Evolutionary conservation across 306 rosid genomes (phyloP), one percentile per base, ranked within the genome.

Genomic region (Inga leiocalycina): DNA sequence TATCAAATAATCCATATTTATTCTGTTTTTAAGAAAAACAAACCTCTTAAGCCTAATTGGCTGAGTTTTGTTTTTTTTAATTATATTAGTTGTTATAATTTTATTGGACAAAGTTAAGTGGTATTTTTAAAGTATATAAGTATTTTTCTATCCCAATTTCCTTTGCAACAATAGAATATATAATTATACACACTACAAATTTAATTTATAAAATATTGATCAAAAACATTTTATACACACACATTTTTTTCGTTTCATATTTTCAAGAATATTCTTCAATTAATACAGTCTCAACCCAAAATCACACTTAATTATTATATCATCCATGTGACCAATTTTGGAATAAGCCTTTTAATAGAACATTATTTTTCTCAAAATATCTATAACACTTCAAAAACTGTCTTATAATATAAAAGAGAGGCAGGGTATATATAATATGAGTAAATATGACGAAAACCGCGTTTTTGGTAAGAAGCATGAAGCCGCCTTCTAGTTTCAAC

Each of bases 391-490:
- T 17, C 19, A 49, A 56, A 20, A 56, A 20, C 10, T 20, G 12
- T 10, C 11, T 56, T 17, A 20, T 56, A 20, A 17, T 17, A 52
- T 52, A 6, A 52, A 52, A 52, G 6, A 5, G 24, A 52, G 22
- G n/a, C 6, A 17, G 6, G 7, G 15, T 49, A 52, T 4, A 6
- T 61, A 27, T 10, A 84, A 13, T 48, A 72, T 79, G 41, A 80
- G 44, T 56, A 78, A 82, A 68, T 54, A 75, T 41, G 80, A 84
- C 81, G 69, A 79, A 89, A 91, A 89, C 88, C 97, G 97, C 82
- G 96, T 94, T 86, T 90, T 81, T 84, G 93, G 96, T 90, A 72
- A 79, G 84, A 83, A 81, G 15, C 16, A 65, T 69, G 1, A 73
- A 86, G 88, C 43, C 67, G 46, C 87, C 82, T 82, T 81, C 73